Base-by-base conservation (phyloP, 2,329 filamentous ascomycete species). In the Fusarium pseudoanthophilum region DNA sequence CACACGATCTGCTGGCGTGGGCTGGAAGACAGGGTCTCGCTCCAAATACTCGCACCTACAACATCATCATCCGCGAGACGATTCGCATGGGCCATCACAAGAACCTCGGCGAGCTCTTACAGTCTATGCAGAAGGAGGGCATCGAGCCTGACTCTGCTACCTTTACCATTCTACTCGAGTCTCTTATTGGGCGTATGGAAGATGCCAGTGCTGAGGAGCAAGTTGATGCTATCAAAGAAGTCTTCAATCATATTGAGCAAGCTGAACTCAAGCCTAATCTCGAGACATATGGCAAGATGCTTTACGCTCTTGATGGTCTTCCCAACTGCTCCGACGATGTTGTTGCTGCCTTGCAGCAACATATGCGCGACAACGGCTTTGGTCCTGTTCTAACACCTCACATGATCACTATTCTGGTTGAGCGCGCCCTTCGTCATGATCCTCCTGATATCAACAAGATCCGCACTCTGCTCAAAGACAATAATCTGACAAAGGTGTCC, bases 321-420 rank as follows among this genome's bases (percentile, higher is more conserved):
- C 72, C 78, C 66, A 81, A 83, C 67, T 80, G 80, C 43, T 82
- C 84, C 30, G 83, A 83, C 46, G 79, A 82, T 4, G 88, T 90
- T 62, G 87, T 93, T 20, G 86, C 87, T 49, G 85, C 86, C 4
- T 85, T 95, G 13, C 85, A 94, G 48, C 81, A 84, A 3, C 88
- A 92, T 79, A 92, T 96, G 87, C 82, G 83, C 57, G 74, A 77
- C 11, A 82, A 85, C 30, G 86, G 87, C 26, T 77, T 92, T 48
- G 79, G 85, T 53, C 85, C 90, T 7, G 88, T 88, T 11, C 81
- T 90, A 5, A 88, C 88, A 8, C 81, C 89, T 3, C 88, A 94
- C 75, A 92, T 94, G 77, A 93, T 93, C 83, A 95, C 93, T 30
- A 92, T 92, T 77, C 87, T 96, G 26, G 84, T 93, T 51, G 88